Conservation (phyloP, 495 filamentous ascomycete species). For the Penicillium turbatum region DNA sequence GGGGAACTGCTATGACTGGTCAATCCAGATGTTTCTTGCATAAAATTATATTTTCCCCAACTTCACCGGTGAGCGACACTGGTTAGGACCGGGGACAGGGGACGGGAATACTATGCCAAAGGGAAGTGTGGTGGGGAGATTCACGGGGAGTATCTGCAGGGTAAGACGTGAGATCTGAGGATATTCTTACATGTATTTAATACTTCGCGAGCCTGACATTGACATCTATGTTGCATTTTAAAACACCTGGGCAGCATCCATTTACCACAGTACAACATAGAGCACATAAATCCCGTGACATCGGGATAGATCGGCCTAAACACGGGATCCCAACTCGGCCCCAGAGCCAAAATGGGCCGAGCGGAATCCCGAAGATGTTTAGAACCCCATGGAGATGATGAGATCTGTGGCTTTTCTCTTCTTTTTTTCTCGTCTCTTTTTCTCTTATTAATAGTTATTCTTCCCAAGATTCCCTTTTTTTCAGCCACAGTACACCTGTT, state of each 20-base stretch:
- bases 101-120: conserved; percentile 6
- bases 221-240: neutral
- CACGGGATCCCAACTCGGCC: conserved; percentile 1
- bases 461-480: neutral
- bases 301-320: conserved; percentile 5
- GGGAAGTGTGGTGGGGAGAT: neutral
- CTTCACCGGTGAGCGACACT: conserved; percentile 30
- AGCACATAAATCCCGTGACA: neutral
- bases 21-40: conserved; percentile 1
- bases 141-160: neutral
- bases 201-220: neutral
- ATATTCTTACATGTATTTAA: neutral
- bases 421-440: neutral
- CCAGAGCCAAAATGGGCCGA: conserved; percentile 1
- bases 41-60: conserved; percentile 20
- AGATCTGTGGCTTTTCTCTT: conserved; percentile 2
- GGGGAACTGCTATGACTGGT: conserved; percentile 19
- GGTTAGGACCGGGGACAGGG: conserved; percentile 17
- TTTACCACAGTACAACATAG: neutral
- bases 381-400: conserved; percentile 3
- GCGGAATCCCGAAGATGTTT: conserved; percentile 7
- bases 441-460: neutral
- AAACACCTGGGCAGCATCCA: neutral
- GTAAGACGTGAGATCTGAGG: too few species aligned
- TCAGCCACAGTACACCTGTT: neutral